Evolutionary conservation across 2,329 filamentous ascomycete species (phyloP), one percentile per base, ranked within the genome.

Genomic region (Aureobasidium sp.): DNA sequence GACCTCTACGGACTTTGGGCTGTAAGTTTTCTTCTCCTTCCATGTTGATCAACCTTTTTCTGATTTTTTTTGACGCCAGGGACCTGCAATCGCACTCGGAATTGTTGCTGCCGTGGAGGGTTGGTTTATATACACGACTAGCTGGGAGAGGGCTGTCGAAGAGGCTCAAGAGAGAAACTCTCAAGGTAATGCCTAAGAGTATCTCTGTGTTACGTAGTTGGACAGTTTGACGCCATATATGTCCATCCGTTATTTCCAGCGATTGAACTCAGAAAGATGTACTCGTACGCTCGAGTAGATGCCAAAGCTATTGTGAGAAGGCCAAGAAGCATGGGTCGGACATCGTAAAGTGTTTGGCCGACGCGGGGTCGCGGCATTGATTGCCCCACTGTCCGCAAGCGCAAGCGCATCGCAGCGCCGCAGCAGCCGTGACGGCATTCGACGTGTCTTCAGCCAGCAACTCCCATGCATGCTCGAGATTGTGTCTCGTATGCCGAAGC

Each of bases 1-100:
- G 84, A 84, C 44, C 76, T 97, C 41, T 80, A 83, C 61, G 93
- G 93, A 0, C 77, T 97, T 25, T 97, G 92, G 92, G 62, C 58
- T 41, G 53, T 57, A 45, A 57, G 53, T 57, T 3, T 7, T 27
- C n/a, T 48, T 37, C 21, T n/a, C 9, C 5, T 3, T 41, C 0
- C 9, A 34, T 32, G 5, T 32, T 30, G n/a, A 11, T 59, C 9
- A 21, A 30, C 7, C 7, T 2, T 9, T 30, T 81, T 13, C 53
- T 57, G 29, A 57, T 5, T 9, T 21, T 6, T 9, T 30, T 10
- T 2, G 21, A 21, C 25, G 10, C 2, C 15, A 57, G 45, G 78
- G 78, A 5, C 78, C 78, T 1, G 77, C 77, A 1, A 73, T 95
- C 65, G 92, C 89, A 1, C 76, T 96, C 15, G 74, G 79, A 5